These are phyloP conservation scores for Fusarium sp. DNA, from an alignment of 2,329 filamentous ascomycete species.

Conservation along the genomic window DNA sequence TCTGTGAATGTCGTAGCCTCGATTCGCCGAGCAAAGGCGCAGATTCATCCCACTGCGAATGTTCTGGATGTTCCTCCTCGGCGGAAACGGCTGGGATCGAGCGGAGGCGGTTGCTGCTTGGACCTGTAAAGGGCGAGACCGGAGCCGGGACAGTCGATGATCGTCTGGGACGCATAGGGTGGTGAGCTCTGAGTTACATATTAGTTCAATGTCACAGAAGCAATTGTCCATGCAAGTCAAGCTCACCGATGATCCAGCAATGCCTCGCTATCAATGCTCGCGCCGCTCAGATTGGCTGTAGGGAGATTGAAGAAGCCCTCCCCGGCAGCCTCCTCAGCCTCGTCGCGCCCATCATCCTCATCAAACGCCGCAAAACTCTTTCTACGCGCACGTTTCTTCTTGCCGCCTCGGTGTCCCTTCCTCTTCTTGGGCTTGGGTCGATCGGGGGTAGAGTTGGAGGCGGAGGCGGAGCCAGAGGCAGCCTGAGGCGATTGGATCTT, in stretches of 20 bases:
- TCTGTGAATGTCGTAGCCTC: slow-evolving; percentile 36
- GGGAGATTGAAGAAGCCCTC: slow-evolving; percentile 60
- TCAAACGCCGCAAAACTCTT: slow-evolving; percentile 78
- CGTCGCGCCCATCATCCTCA: slow-evolving; percentile 58
- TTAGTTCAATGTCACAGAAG: not conserved
- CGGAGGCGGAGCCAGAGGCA: slow-evolving; percentile 30
- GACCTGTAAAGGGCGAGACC: slow-evolving; percentile 45
- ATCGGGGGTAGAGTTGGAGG: slow-evolving; percentile 23
- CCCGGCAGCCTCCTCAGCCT: slow-evolving; percentile 46
- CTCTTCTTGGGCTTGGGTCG: slow-evolving; percentile 60
- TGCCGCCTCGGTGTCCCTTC: slow-evolving; percentile 77
- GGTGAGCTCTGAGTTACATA: slow-evolving; percentile 59
- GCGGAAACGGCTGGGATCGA: slow-evolving; percentile 50
- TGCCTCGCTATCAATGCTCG: slow-evolving; percentile 87
- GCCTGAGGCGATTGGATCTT: slow-evolving; percentile 24
- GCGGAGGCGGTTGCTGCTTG: slow-evolving; percentile 48
- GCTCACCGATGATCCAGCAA: slow-evolving; percentile 83
- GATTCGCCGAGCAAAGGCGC: slow-evolving; percentile 61
- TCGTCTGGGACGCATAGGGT: slow-evolving; percentile 69
- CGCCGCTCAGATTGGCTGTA: slow-evolving; percentile 72
- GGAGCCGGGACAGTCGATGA: slow-evolving; percentile 57
- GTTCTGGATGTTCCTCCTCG: slow-evolving; percentile 59
- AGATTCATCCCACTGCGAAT: slow-evolving; percentile 57
- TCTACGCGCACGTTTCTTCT: slow-evolving; percentile 76
- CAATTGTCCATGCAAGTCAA: not conserved